Evolutionary conservation across 106 monocot species (phyloP).

Genomic region (Allium sativum): DNA sequence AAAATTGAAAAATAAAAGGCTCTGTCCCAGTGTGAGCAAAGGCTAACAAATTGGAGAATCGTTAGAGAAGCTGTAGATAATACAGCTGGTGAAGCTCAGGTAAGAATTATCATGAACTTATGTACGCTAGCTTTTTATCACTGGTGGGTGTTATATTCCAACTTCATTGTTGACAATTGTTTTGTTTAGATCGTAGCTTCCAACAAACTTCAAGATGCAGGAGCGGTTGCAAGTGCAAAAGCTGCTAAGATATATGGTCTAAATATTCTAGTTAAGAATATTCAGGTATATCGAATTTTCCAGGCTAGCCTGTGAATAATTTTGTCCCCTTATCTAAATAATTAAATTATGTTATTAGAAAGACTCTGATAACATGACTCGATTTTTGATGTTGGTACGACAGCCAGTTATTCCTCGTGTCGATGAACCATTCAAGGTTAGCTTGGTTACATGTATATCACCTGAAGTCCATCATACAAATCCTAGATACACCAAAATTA

Average conservation of each 20-base stretch:
- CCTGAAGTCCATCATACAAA: too few species aligned
- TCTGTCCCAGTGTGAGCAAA: slow-evolving; percentile 94
- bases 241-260: slow-evolving; percentile 79
- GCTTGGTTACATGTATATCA: neutral
- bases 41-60: slow-evolving; percentile 57
- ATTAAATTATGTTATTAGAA: slow-evolving; percentile 34
- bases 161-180: neutral
- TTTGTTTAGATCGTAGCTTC: slow-evolving; percentile 58
- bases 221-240: slow-evolving; percentile 79
- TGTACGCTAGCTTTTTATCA: neutral
- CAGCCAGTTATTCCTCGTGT: slow-evolving; percentile 82
- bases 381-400: slow-evolving; percentile 90
- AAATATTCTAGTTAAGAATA: slow-evolving; percentile 68
- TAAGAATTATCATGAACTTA: slow-evolving; percentile 13
- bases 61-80: slow-evolving; percentile 91
- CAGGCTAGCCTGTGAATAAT: neutral
- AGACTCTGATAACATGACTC: slow-evolving; percentile 80
- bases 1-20: slow-evolving; percentile 30
- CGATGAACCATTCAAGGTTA: slow-evolving; percentile 73
- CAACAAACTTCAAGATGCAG: slow-evolving; percentile 61
- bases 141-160: neutral
- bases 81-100: slow-evolving; percentile 90
- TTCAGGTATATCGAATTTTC: slow-evolving; percentile 45
- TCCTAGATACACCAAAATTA: too few species aligned
- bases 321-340: slow-evolving; percentile 3